Evolutionary conservation across 352 stramenopile genomes (phyloP).

Genomic region (Achlya hypogyna): DNA sequence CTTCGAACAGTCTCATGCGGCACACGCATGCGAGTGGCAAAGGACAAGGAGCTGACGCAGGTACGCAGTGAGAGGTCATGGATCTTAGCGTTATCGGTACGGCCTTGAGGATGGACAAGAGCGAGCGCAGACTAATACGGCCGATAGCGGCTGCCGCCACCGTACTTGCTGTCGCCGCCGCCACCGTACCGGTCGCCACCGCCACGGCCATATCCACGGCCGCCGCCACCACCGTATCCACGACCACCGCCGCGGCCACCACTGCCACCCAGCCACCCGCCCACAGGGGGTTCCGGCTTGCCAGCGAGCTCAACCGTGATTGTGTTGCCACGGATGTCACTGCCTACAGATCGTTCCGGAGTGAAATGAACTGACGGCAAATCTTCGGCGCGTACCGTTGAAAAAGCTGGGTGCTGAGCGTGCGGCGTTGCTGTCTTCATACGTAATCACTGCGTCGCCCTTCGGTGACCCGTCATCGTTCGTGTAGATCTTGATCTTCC

Average conservation of each 20-base stretch:
- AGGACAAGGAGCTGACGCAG: too few relatives aligned
- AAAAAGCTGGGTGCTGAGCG: conserved; percentile 77
- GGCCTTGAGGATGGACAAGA: not conserved
- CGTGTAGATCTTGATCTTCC: conserved; percentile 87
- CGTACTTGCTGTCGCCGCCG: conserved; percentile 23
- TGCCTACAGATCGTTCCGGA: conserved; percentile 26
- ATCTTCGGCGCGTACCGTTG: conserved; percentile 48
- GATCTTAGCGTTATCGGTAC: not conserved
- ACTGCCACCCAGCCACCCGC: conserved; percentile 53
- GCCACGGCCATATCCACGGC: conserved; percentile 24
- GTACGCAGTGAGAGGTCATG: too few relatives aligned
- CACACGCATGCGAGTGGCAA: too few relatives aligned
- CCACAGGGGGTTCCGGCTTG: conserved; percentile 68
- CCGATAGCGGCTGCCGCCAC: conserved; percentile 22
- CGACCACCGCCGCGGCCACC: conserved; percentile 31
- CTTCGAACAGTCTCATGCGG: not conserved
- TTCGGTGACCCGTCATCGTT: conserved; percentile 60
- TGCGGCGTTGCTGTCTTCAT: conserved; percentile 76
- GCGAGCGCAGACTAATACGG: conserved; percentile 7
- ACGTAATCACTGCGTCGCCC: conserved; percentile 78
- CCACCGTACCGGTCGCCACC: conserved; percentile 34
- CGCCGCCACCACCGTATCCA: conserved; percentile 28
- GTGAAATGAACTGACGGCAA: not conserved
- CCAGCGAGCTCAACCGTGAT: conserved; percentile 81
- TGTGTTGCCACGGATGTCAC: conserved; percentile 66